Percentiles rank a stretch among this genome's conserved stretches.
phyloP scores from a whole-genome alignment of 441 rosid species.

The Eruca vesicaria region DNA sequence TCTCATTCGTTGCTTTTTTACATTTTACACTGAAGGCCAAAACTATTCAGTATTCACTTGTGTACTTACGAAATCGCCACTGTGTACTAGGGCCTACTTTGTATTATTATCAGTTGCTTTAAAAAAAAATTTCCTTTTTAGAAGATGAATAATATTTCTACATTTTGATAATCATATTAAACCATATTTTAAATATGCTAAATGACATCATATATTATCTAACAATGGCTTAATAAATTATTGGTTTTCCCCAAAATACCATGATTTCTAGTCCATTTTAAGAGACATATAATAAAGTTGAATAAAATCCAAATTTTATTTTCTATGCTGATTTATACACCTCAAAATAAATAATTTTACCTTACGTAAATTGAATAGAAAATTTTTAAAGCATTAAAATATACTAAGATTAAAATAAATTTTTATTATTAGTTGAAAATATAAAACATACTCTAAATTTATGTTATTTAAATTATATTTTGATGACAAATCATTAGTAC shows the following conservation, averaged over 20 bases:
- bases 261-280: not conserved
- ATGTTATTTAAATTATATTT: not conserved
- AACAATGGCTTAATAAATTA: not conserved
- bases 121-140: not conserved
- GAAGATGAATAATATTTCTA: not conserved
- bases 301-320: not conserved
- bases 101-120: too few species aligned
- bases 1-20: not conserved
- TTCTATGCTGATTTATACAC: not conserved
- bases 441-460: too few species aligned
- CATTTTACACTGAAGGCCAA: not conserved
- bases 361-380: too few species aligned
- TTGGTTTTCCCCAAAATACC: not conserved
- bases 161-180: not conserved
- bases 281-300: not conserved
- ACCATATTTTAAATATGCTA: not conserved
- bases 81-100: too few species aligned
- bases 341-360: not conserved
- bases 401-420: too few species aligned
- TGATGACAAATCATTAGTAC: not conserved
- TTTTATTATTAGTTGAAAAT: too few species aligned
- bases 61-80: slow-evolving; percentile 12
- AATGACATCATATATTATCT: not conserved
- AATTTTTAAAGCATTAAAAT: too few species aligned
- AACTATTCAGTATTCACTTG: not conserved